These are phyloP conservation scores for Trametes hirsuta DNA, from an alignment of 1,284 basidiomycete genomes.

Conservation along the genomic window DNA sequence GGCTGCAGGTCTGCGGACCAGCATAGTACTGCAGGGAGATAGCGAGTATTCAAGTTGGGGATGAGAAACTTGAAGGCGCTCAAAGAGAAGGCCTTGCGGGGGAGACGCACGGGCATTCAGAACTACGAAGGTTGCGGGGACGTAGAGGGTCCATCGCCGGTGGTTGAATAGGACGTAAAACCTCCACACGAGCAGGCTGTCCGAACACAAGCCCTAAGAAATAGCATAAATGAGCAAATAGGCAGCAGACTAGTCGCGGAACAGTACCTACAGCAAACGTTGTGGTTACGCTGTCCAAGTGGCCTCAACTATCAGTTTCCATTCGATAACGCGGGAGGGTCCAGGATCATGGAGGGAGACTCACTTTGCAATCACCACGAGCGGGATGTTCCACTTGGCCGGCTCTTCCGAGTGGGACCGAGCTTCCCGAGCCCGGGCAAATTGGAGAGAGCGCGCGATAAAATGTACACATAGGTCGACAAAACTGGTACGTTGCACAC, in stretches of 20 bases:
- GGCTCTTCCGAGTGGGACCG: conserved; percentile 14
- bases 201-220: conserved; percentile 26
- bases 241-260: too few species aligned
- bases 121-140: conserved; percentile 22
- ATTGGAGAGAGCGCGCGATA: conserved; percentile 24
- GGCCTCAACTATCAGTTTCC: not conserved
- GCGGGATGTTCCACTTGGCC: conserved; percentile 23
- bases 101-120: conserved; percentile 23
- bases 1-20: conserved; percentile 29
- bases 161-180: conserved; percentile 28
- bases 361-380: conserved; percentile 18
- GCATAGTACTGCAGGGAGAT: conserved; percentile 17
- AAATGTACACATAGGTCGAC: conserved; percentile 22
- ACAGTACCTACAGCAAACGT: conserved; percentile 19
- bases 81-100: not conserved
- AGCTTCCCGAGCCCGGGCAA: conserved; percentile 19
- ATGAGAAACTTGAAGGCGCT: not conserved
- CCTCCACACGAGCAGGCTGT: conserved; percentile 31
- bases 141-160: conserved; percentile 25
- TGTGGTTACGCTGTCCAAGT: conserved; percentile 17
- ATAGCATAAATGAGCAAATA: not conserved
- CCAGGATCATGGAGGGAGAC: not conserved
- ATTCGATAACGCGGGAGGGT: too few species aligned
- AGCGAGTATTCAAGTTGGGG: not conserved
- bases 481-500: conserved; percentile 12